Evolutionary conservation across 2,329 filamentous ascomycete species (phyloP).

Genomic region (Emmonsiellopsis sp.): DNA sequence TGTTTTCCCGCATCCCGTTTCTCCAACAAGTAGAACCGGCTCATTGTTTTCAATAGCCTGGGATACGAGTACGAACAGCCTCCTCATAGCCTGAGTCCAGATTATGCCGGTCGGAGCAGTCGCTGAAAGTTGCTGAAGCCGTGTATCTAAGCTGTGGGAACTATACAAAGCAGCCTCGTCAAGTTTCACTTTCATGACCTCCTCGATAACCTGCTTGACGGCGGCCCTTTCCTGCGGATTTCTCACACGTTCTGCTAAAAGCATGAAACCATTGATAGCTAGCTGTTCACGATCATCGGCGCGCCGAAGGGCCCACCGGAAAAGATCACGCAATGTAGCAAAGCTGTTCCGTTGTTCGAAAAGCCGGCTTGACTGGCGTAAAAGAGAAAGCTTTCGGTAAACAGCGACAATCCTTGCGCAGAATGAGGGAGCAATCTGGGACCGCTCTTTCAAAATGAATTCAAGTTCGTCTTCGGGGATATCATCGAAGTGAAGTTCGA

Average conservation of each 20-base stretch:
- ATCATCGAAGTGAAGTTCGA: conserved; percentile 96
- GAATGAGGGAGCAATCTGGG: conserved; percentile 82
- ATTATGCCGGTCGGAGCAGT: conserved; percentile 50
- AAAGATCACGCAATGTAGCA: conserved; percentile 88
- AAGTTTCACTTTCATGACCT: conserved; percentile 77
- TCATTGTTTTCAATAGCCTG: conserved; percentile 82
- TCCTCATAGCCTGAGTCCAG: conserved; percentile 91
- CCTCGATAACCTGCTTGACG: conserved; percentile 82
- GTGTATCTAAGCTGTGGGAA: conserved; percentile 45
- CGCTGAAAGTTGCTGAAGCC: conserved; percentile 35
- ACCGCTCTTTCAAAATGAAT: conserved; percentile 79
- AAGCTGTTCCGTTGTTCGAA: conserved; percentile 98
- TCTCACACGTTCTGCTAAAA: conserved; percentile 88
- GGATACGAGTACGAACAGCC: conserved; percentile 81
- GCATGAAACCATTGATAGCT: conserved; percentile 88
- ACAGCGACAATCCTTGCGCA: conserved; percentile 85
- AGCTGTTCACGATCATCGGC: conserved; percentile 82
- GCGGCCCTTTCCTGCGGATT: conserved; percentile 75
- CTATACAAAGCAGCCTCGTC: conserved; percentile 66
- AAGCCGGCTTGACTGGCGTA: conserved; percentile 80
- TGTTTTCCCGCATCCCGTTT: conserved; percentile 96
- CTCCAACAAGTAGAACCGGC: conserved; percentile 86
- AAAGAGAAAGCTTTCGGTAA: conserved; percentile 81
- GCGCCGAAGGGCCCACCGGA: conserved; percentile 81
- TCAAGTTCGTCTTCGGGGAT: conserved; percentile 93